Evolutionary conservation across 2,329 filamentous ascomycete genomes (phyloP), one percentile per base, ranked within the genome.

Genomic region (Cryphonectria naterciae): DNA sequence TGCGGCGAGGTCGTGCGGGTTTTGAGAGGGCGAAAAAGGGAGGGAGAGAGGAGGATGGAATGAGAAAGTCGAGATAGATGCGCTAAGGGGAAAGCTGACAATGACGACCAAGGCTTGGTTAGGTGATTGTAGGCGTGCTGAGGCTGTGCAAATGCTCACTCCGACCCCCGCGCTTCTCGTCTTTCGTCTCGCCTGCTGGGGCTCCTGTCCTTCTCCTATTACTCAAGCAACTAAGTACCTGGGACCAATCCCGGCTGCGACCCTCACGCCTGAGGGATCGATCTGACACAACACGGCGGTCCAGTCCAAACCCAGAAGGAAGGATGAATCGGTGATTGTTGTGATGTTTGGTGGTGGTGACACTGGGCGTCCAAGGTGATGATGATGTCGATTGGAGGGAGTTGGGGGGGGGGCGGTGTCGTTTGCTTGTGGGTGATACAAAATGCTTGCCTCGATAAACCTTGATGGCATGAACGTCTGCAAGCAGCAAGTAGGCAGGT

Each of bases 81-180:
- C 43, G 66, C 66, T 71, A 60, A n/a, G 46, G 62, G 63, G 66
- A 65, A 58, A 65, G 65, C 65, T 67, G 65, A 67, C 69, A 67
- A 71, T 69, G 71, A 70, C 69, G 69, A 68, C 49, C 66, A 41
- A 67, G 66, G 41, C 39, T 62, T 61, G 62, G 62, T 62, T 61
- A 56, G 69, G 69, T 66, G 54, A 67, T 63, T 63, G 69, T 66
- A 73, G 71, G 67, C 69, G 66, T 52, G 62, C 68, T 71, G 71
- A 73, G 71, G 71, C 71, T 73, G 71, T 73, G 71, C 71, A 68
- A 28, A 32, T 49, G 58, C 54, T 35, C 65, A 63, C 65, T 66
- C 68, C 67, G 65, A 58, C 49, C 71, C 71, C 71, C 71, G 71
- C 71, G 67, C 54, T 43, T 66, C 43, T 52, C n/a, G 13, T 64